Base-by-base conservation (phyloP, 345 rosid species). In the Rubroshorea leprosula region DNA sequence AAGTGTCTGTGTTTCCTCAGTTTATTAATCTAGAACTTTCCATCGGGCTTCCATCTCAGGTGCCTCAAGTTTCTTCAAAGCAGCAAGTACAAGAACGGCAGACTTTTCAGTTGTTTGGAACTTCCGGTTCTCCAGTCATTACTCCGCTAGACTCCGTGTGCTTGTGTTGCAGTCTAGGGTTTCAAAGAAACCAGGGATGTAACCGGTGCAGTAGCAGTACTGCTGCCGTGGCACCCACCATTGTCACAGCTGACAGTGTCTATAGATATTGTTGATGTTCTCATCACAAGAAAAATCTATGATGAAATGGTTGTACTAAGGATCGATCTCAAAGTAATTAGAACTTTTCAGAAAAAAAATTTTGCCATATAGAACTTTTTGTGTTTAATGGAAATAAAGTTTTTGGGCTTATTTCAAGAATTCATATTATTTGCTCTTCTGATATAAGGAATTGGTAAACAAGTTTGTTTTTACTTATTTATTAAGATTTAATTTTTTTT, bases 1-100 rank as follows among this genome's bases (percentile, higher is more conserved):
- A 57, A 23, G 22, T 11, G 25, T 57, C n/a, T n/a, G n/a, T n/a
- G n/a, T n/a, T 23, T 49, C 41, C 61, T 8, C 51, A 57, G 18
- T 29, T 57, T 21, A 35, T 35, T 35, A 57, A 57, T n/a, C 51
- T 57, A 2, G 61, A 57, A 26, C 61, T 57, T 19, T 43, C 51
- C 12, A 57, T 57, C 13, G 50, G 61, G 9, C 51, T 24, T 23
- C 61, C 61, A 13, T 25, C 2, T 14, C 47, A 44, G 17, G 5
- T n/a, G 0, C 16, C 47, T 18, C 44, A 31, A 18, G 39, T 16
- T 38, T 39, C 24, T 13, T 21, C n/a, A n/a, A n/a, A 8, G 11
- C 25, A 35, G 14, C 59, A 19, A 18, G 13, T 18, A 21, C 3
- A 15, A 55, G 38, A 58, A 16, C 27, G 31, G 47, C n/a, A n/a